These are phyloP conservation scores for Tulasnella sp. DNA, from an alignment of 768 basidiomycete species.

Conservation along the genomic window DNA sequence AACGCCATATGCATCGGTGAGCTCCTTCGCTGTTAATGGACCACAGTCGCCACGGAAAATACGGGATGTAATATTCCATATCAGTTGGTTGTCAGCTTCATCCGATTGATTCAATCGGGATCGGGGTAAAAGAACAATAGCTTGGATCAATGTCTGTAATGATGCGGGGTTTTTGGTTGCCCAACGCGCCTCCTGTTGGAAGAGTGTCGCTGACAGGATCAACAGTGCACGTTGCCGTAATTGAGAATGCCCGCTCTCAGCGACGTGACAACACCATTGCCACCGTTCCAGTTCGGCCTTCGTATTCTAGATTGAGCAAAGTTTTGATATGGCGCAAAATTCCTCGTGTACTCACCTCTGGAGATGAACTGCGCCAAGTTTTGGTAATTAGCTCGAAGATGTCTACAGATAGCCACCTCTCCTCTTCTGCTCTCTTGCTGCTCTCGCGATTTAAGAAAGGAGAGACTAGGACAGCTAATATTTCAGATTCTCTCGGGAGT, in stretches of 20 bases:
- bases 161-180: neutral
- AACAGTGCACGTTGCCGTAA: constrained; percentile 40
- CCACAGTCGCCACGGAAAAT: constrained; percentile 32
- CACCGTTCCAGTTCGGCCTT: constrained; percentile 40
- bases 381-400: constrained; percentile 45
- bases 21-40: constrained; percentile 32
- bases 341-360: constrained; percentile 35
- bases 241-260: constrained; percentile 28
- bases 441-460: constrained; percentile 25
- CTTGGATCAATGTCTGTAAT: constrained; percentile 1
- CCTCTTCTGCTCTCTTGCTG: constrained; percentile 31
- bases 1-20: constrained; percentile 41
- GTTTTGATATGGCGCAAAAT: constrained; percentile 1
- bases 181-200: constrained; percentile 28
- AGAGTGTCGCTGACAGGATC: constrained; percentile 35
- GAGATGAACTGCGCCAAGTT: constrained; percentile 40
- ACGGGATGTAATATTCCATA: constrained; percentile 1
- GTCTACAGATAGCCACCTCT: constrained; percentile 44
- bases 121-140: constrained; percentile 12
- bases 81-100: neutral
- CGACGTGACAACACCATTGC: constrained; percentile 60
- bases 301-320: constrained; percentile 22
- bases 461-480: constrained; percentile 43
- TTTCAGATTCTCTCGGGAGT: constrained; percentile 39
- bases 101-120: neutral